Evolutionary conservation across 371 early-diverging fungal species (phyloP), one percentile per base, ranked within the genome.

Genomic region (Syncephalis plumigaleata): DNA sequence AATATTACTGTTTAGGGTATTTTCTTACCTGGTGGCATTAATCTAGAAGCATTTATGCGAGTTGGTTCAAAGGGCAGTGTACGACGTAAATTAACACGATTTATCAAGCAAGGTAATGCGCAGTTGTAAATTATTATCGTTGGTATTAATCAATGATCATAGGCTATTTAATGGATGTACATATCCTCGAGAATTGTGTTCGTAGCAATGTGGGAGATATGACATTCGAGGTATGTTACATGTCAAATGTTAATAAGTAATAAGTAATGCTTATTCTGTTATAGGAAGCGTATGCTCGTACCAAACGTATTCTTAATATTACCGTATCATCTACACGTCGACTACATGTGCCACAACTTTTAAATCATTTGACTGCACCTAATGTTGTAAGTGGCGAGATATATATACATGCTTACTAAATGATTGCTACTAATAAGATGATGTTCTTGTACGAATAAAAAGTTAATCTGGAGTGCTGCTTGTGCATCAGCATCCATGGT

Each of bases 381-480:
- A 79, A 81, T 56, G 81, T 80, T n/a, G 78, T 75, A 67, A 45
- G 66, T 3, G 22, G 15, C n/a, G 17, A 4, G 7, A 23, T 44
- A 23, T 3, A 45, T 42, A 23, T 42, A 15, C n/a, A n/a, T 36
- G 18, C 24, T 42, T 44, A 15, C 13, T n/a, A 24, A 26, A 46
- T 49, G 7, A 7, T 9, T 15, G 9, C 31, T 36, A 9, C n/a
- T 48, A 39, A 43, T 36, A 31, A 23, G 16, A n/a, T n/a, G n/a
- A n/a, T n/a, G n/a, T n/a, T n/a, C n/a, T n/a, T n/a, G n/a, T 42
- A 20, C 0, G 2, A 16, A 4, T 21, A 20, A 31, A 42, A 42
- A 73, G 75, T 59, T 82, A 8, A 75, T 83, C 38, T 71, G 81
- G 67, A 76, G 76, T 51, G 83, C 83, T 7, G 83, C 81, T 1